phyloP scores from a whole-genome alignment of 176 grass and related monocot genomes.

The Oryza australiensis region DNA sequence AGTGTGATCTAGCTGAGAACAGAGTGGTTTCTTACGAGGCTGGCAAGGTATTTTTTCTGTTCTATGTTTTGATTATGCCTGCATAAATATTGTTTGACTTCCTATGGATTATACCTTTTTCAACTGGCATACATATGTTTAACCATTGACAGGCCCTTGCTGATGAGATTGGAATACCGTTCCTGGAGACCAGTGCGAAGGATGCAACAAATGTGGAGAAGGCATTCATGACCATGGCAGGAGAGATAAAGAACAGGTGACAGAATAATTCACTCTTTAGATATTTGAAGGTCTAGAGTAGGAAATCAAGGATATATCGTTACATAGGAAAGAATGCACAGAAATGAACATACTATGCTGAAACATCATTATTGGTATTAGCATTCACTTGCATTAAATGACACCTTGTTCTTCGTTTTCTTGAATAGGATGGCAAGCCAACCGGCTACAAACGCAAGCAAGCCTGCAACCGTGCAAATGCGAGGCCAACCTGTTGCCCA shows the following conservation, averaged over 20 bases:
- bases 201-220: constrained; percentile 78
- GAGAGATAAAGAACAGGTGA: constrained; percentile 67
- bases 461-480: constrained; percentile 63
- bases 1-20: constrained; percentile 57
- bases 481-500: constrained; percentile 60
- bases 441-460: constrained; percentile 45
- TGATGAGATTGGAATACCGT: constrained; percentile 76
- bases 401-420: background rate
- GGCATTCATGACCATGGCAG: constrained; percentile 75
- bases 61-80: background rate
- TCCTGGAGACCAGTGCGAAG: constrained; percentile 78
- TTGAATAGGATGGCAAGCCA: constrained; percentile 69
- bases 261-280: background rate
- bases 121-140: constrained; percentile 14
- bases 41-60: constrained; percentile 54
- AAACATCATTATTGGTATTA: constrained; percentile 1
- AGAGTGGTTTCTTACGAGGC: constrained; percentile 65
- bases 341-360: background rate
- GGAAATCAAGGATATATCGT: background rate
- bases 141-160: constrained; percentile 45
- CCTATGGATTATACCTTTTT: background rate
- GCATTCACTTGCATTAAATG: background rate
- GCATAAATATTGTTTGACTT: background rate
- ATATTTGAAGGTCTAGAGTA: background rate
- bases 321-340: background rate